These are phyloP conservation scores for Beauveria sp. DNA, from an alignment of 2,329 filamentous ascomycete genomes.

Conservation along the genomic window DNA sequence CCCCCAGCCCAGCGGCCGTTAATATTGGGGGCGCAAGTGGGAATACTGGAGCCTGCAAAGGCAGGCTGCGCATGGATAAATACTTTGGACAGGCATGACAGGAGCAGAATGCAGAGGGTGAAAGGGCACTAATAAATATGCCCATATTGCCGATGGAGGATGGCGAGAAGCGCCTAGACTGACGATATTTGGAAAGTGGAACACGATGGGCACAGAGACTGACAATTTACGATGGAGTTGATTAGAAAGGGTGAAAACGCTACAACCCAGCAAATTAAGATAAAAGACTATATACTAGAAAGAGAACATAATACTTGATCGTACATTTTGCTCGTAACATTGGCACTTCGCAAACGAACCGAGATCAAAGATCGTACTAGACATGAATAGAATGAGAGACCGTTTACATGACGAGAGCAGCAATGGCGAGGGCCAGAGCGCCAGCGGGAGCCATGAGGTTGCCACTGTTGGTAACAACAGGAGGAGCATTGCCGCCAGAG, in stretches of 20 bases:
- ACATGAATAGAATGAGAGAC: neutral
- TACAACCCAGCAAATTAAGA: neutral
- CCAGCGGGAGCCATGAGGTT: slow-evolving; percentile 8
- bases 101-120: no score
- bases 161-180: no score
- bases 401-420: slow-evolving; percentile 8
- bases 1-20: neutral
- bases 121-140: no score
- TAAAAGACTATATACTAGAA: slow-evolving; percentile 7
- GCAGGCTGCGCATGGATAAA: neutral
- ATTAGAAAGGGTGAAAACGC: neutral
- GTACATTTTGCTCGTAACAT: slow-evolving; percentile 6
- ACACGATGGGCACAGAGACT: neutral
- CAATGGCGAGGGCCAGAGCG: slow-evolving; percentile 8
- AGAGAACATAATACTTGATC: slow-evolving; percentile 1
- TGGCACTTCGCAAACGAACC: neutral
- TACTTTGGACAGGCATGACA: no score
- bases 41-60: neutral
- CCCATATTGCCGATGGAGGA: no score
- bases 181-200: neutral
- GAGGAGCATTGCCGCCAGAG: neutral
- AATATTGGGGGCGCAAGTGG: neutral
- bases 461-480: neutral
- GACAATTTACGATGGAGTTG: neutral
- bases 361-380: neutral